These are phyloP conservation scores for Rhizopogon vesiculosus DNA, from an alignment of 768 basidiomycete species.

Conservation along the genomic window DNA sequence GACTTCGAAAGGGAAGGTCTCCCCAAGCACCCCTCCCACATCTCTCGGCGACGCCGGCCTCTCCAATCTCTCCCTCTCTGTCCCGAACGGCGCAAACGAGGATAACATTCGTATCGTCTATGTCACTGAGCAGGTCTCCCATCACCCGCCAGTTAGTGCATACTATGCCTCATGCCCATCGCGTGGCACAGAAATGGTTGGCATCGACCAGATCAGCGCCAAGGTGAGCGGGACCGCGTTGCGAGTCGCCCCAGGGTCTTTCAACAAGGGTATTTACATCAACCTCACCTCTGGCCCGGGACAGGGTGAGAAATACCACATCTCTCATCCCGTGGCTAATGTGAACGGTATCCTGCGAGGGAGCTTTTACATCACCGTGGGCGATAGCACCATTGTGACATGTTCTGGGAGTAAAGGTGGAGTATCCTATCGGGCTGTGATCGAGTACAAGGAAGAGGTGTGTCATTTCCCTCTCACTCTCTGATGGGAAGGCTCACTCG, in stretches of 20 bases:
- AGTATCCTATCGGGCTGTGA: constrained; percentile 68
- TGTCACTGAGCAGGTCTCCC: constrained; percentile 92
- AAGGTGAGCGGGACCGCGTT: constrained; percentile 86
- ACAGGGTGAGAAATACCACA: constrained; percentile 77
- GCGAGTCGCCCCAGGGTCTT: constrained; percentile 75
- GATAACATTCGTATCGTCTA: constrained; percentile 65
- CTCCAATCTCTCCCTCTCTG: constrained; percentile 51
- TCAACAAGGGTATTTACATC: constrained; percentile 88
- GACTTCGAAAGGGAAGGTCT: constrained; percentile 46
- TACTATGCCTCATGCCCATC: constrained; percentile 77
- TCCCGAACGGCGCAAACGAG: constrained; percentile 27
- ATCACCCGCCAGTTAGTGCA: constrained; percentile 93
- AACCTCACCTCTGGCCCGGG: constrained; percentile 68
- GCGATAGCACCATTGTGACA: constrained; percentile 76
- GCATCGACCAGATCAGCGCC: constrained; percentile 91
- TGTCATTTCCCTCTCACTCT: constrained; percentile 17
- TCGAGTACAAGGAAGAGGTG: constrained; percentile 97
- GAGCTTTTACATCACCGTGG: constrained; percentile 85
- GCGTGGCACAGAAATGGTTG: constrained; percentile 64
- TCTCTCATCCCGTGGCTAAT: constrained; percentile 84
- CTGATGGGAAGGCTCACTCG: background rate
- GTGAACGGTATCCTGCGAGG: constrained; percentile 93
- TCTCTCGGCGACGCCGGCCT: constrained; percentile 35
- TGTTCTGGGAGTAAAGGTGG: constrained; percentile 65
- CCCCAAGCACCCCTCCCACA: constrained; percentile 47